Conservation (phyloP, 2,329 filamentous ascomycete species). For the Akanthomyces muscarius region DNA sequence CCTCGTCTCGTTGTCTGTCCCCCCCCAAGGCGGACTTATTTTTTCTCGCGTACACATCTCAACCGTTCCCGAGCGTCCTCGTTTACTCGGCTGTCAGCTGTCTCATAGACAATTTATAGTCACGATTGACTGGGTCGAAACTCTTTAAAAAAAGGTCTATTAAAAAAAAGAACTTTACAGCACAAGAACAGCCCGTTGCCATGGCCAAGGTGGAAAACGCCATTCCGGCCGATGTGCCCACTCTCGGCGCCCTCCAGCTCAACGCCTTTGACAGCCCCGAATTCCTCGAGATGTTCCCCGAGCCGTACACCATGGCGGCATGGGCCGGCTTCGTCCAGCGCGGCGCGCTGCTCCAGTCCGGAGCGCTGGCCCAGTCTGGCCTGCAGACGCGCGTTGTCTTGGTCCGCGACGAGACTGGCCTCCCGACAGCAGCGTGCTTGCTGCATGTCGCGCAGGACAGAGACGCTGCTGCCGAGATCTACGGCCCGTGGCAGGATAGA, state of each 20-base stretch:
- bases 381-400: background rate
- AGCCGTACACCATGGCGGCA: background rate
- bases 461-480: slow-evolving; percentile 17
- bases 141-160: too few species aligned
- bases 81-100: too few species aligned
- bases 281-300: background rate
- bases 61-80: too few species aligned
- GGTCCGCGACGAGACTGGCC: slow-evolving; percentile 9
- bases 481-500: background rate
- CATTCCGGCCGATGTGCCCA: background rate
- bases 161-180: too few species aligned
- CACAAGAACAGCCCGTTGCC: too few species aligned
- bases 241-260: slow-evolving; percentile 1
- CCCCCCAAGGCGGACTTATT: too few species aligned
- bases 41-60: too few species aligned
- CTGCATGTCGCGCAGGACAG: slow-evolving; percentile 13
- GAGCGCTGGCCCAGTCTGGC: background rate
- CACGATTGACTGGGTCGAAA: too few species aligned
- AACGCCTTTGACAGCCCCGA: background rate
- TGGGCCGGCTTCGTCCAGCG: background rate
- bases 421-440: background rate
- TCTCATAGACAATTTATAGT: too few species aligned
- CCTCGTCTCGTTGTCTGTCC: too few species aligned
- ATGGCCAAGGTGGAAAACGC: background rate
- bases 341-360: background rate